These are phyloP conservation scores for Teunomyces gatunensis DNA, from an alignment of 805 yeast genomes.

Conservation along the genomic window DNA sequence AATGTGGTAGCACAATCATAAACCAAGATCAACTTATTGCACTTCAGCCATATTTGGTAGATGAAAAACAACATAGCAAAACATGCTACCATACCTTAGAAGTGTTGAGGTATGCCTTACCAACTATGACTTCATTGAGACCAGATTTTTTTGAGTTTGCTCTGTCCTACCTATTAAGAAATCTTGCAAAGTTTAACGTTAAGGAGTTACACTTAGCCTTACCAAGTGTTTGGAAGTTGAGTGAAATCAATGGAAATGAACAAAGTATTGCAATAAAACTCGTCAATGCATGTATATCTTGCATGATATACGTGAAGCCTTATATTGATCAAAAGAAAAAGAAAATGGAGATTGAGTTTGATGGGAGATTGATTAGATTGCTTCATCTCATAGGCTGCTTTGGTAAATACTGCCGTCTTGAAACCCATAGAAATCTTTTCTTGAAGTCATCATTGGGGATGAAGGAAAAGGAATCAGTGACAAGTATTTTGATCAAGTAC, in stretches of 20 bases:
- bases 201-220: constrained; percentile 71
- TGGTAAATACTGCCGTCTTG: constrained; percentile 68
- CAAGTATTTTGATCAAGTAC: constrained; percentile 57
- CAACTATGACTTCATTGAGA: constrained; percentile 43
- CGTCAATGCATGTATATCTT: constrained; percentile 62
- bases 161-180: constrained; percentile 50
- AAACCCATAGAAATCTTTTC: constrained; percentile 40
- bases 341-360: constrained; percentile 4
- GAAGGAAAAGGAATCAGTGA: constrained; percentile 51
- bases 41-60: constrained; percentile 60
- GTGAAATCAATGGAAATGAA: constrained; percentile 49
- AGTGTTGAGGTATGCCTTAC: constrained; percentile 51
- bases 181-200: constrained; percentile 58
- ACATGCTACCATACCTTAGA: constrained; percentile 48
- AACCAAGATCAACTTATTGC: constrained; percentile 64
- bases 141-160: constrained; percentile 49
- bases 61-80: constrained; percentile 41
- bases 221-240: constrained; percentile 62
- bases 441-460: constrained; percentile 38
- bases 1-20: constrained; percentile 51
- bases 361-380: constrained; percentile 44
- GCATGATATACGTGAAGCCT: constrained; percentile 51
- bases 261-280: constrained; percentile 47
- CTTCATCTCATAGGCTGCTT: constrained; percentile 66
- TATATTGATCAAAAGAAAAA: constrained; percentile 30